A percentile compares a stretch with the other conserved stretches of the same genome.
Conservation (phyloP, 257 asterid genomes). For the Leptodermis oblonga region DNA sequence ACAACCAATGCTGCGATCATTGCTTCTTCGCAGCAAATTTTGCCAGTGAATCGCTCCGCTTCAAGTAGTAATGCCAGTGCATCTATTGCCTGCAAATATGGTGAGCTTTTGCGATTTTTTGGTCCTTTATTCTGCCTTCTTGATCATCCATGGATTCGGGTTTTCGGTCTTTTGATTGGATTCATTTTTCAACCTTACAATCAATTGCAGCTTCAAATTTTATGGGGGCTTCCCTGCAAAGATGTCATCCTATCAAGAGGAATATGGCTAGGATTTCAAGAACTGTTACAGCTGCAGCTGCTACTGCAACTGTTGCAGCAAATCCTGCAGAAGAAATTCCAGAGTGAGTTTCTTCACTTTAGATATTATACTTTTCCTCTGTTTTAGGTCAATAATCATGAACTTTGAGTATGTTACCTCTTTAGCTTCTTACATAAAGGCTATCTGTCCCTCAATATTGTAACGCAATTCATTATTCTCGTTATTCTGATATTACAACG, state of each 20-base stretch:
- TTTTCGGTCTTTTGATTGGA: neutral
- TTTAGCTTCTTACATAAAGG: too few relatives aligned
- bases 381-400: neutral
- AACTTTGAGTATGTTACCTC: too few relatives aligned
- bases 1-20: conserved; percentile 31
- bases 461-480: too few relatives aligned
- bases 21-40: conserved; percentile 46
- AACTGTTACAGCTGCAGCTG: conserved; percentile 39
- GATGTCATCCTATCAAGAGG: conserved; percentile 26
- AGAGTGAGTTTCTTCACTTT: conserved; percentile 48
- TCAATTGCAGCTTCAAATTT: conserved; percentile 41
- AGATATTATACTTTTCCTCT: neutral
- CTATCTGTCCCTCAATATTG: too few relatives aligned
- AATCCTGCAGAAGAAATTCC: conserved; percentile 43
- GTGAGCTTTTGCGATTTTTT: conserved; percentile 14
- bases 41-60: conserved; percentile 29
- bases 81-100: conserved; percentile 18
- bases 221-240: conserved; percentile 34
- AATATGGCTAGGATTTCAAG: conserved; percentile 26
- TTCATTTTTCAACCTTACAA: neutral
- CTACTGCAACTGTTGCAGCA: conserved; percentile 44
- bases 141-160: neutral
- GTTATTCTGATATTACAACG: too few relatives aligned
- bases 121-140: neutral
- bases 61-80: conserved; percentile 21